A percentile compares a stretch with the other conserved stretches of the same genome.
Evolutionary conservation across 2,329 filamentous ascomycete species (phyloP).

Genomic region (Alternaria tenuissima): DNA sequence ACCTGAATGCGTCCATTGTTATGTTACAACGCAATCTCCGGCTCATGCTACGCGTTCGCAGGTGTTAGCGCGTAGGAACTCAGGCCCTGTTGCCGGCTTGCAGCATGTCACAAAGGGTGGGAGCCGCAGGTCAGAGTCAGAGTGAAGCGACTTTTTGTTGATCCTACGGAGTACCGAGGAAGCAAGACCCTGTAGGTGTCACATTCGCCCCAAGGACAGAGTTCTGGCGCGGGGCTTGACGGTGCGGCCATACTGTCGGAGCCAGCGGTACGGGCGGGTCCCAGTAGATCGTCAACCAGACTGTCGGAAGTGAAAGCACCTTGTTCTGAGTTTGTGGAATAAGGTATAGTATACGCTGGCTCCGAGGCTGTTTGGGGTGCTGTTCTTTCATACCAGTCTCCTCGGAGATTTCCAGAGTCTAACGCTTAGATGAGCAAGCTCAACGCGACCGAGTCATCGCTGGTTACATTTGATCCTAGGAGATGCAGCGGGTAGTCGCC

Average conservation of each 20-base stretch:
- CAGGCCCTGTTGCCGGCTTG: constrained; percentile 3
- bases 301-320: constrained; percentile 4
- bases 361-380: neutral
- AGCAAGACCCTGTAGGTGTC: neutral
- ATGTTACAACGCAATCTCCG: constrained; percentile 20
- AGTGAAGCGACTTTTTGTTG: neutral
- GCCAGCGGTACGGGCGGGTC: constrained; percentile 1
- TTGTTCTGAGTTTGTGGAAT: neutral
- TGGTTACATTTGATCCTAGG: neutral
- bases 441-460: constrained; percentile 5
- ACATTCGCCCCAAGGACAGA: neutral
- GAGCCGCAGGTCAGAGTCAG: constrained; percentile 1
- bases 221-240: constrained; percentile 1
- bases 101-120: neutral
- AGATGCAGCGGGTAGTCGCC: constrained; percentile 7
- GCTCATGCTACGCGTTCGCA: constrained; percentile 4
- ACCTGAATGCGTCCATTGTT: constrained; percentile 8
- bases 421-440: neutral
- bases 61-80: constrained; percentile 4
- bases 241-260: constrained; percentile 4
- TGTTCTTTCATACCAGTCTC: neutral
- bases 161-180: neutral
- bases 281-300: constrained; percentile 6
- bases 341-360: neutral
- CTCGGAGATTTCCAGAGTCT: neutral